These are phyloP conservation scores for Crithidia mellificae DNA, from an alignment of 208 protist species.

Conservation along the genomic window DNA sequence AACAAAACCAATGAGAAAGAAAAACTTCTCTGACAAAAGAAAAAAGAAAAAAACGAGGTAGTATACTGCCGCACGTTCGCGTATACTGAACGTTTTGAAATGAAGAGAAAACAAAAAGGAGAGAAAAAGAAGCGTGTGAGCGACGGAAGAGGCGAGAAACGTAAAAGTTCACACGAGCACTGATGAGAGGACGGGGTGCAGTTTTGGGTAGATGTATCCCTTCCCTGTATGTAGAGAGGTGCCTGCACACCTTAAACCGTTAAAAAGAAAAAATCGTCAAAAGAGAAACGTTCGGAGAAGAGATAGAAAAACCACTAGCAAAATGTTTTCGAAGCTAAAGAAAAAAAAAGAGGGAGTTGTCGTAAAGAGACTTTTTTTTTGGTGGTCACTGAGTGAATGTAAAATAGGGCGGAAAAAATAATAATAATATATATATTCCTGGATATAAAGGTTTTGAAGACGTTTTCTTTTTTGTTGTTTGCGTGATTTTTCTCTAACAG, in stretches of 20 bases:
- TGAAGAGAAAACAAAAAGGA: not conserved
- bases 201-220: conserved; percentile 7
- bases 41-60: not conserved
- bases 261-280: conserved; percentile 4
- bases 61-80: conserved; percentile 3
- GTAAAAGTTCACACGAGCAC: not conserved
- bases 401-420: conserved; percentile 8
- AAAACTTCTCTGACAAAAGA: not conserved
- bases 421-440: conserved; percentile 11
- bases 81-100: conserved; percentile 11
- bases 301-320: conserved; percentile 12
- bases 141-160: not conserved
- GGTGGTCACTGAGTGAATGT: not conserved
- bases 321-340: conserved; percentile 2
- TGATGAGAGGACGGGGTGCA: conserved; percentile 13
- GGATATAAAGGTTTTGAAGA: conserved; percentile 15
- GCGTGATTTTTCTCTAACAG: conserved; percentile 1
- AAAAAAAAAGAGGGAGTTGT: not conserved
- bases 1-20: not conserved
- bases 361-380: conserved; percentile 9
- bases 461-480: conserved; percentile 20
- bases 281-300: conserved; percentile 7
- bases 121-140: conserved; percentile 3
- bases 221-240: conserved; percentile 2
- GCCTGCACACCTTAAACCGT: conserved; percentile 9